Percentiles rank a stretch among this genome's conserved stretches.
Evolutionary conservation across 2,329 filamentous ascomycete genomes (phyloP).

Genomic region (Cytospora paraplurivora): DNA sequence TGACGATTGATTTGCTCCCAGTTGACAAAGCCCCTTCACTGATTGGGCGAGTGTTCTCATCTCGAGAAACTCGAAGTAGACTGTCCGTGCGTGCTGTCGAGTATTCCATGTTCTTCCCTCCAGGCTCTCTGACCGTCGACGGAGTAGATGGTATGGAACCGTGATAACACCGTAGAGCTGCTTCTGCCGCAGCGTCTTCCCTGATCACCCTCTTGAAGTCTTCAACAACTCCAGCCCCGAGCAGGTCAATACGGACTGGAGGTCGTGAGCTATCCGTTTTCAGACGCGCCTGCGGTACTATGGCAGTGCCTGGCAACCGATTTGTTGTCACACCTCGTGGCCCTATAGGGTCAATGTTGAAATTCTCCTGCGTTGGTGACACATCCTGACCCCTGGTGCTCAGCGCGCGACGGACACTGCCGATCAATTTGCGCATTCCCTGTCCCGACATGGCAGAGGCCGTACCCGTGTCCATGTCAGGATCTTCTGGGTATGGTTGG

Average conservation of each 20-base stretch:
- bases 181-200: slow-evolving; percentile 58
- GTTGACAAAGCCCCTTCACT: slow-evolving; percentile 66
- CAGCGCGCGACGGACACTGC: slow-evolving; percentile 80
- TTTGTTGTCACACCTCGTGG: slow-evolving; percentile 58
- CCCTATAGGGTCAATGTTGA: slow-evolving; percentile 52
- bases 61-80: slow-evolving; percentile 41
- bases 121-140: slow-evolving; percentile 32
- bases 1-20: slow-evolving; percentile 89
- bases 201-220: slow-evolving; percentile 77
- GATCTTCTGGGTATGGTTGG: slow-evolving; percentile 41
- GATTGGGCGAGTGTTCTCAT: slow-evolving; percentile 43
- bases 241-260: slow-evolving; percentile 73
- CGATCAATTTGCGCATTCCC: slow-evolving; percentile 83
- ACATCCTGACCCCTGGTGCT: slow-evolving; percentile 59
- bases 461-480: slow-evolving; percentile 47
- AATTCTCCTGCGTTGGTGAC: slow-evolving; percentile 49
- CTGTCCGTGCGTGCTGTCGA: slow-evolving; percentile 49
- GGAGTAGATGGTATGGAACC: slow-evolving; percentile 33
- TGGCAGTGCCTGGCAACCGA: slow-evolving; percentile 59
- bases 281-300: slow-evolving; percentile 58
- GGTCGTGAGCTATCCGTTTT: slow-evolving; percentile 48
- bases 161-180: slow-evolving; percentile 36
- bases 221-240: slow-evolving; percentile 77
- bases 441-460: slow-evolving; percentile 66
- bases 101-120: slow-evolving; percentile 43